Percentiles rank a stretch among this genome's conserved stretches.
Evolutionary conservation across 306 rosid genomes (phyloP).

Genomic region (Cucurbita moschata): DNA sequence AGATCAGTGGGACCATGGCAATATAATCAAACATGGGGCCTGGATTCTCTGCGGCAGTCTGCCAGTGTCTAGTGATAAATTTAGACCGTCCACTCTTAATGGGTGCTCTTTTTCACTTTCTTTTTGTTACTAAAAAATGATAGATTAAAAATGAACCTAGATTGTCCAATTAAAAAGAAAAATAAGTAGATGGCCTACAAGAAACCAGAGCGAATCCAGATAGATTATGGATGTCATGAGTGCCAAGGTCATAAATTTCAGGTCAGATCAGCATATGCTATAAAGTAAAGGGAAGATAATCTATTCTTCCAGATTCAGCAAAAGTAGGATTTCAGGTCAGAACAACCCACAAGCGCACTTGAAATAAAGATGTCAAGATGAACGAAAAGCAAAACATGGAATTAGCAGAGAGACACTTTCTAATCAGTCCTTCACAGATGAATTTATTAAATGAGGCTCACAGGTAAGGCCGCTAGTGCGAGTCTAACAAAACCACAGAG

Average conservation of each 20-base stretch:
- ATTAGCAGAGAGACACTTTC: background rate
- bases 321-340: background rate
- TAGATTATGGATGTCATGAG: background rate
- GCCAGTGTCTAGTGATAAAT: background rate
- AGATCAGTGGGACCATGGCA: background rate
- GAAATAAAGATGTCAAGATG: background rate
- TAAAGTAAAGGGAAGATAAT: background rate
- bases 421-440: background rate
- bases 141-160: background rate
- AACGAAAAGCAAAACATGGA: background rate
- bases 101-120: background rate
- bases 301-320: background rate
- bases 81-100: background rate
- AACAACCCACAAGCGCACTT: background rate
- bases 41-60: background rate
- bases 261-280: background rate
- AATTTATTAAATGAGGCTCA: background rate
- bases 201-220: constrained; percentile 1
- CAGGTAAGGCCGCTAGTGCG: background rate
- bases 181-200: constrained; percentile 2
- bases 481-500: background rate
- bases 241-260: background rate
- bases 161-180: background rate
- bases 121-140: background rate
- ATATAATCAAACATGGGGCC: background rate